phyloP scores from a whole-genome alignment of 805 yeast genomes.

The Vanderwaltozyma tropicalis region DNA sequence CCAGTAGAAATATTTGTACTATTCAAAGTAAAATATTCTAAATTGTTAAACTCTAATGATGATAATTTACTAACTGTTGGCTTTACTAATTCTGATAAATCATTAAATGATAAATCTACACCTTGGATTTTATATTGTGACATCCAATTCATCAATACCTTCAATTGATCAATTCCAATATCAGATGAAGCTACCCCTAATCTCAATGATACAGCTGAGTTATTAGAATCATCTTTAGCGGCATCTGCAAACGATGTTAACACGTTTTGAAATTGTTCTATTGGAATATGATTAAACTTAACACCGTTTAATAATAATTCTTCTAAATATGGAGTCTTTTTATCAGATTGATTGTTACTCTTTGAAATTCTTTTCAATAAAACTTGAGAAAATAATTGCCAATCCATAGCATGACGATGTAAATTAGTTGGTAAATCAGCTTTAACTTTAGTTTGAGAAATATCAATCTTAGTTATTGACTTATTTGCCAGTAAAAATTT shows the following conservation, averaged over 20 bases:
- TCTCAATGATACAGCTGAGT: slow-evolving; percentile 23
- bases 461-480: slow-evolving; percentile 48
- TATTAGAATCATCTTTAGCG: neutral
- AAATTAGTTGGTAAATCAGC: slow-evolving; percentile 25
- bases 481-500: slow-evolving; percentile 60
- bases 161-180: slow-evolving; percentile 47
- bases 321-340: slow-evolving; percentile 33
- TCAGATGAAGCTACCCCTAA: slow-evolving; percentile 74
- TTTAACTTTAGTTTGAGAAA: slow-evolving; percentile 50
- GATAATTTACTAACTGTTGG: slow-evolving; percentile 19
- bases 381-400: slow-evolving; percentile 68
- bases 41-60: slow-evolving; percentile 11
- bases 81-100: slow-evolving; percentile 32
- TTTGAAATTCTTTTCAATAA: slow-evolving; percentile 43
- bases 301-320: slow-evolving; percentile 76
- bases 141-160: slow-evolving; percentile 50
- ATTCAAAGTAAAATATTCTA: slow-evolving; percentile 51
- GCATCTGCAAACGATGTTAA: slow-evolving; percentile 42
- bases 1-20: slow-evolving; percentile 48
- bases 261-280: slow-evolving; percentile 40
- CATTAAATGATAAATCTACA: slow-evolving; percentile 77
- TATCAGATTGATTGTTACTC: slow-evolving; percentile 31
- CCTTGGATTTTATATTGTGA: slow-evolving; percentile 39
- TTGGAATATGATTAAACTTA: slow-evolving; percentile 42
- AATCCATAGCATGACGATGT: slow-evolving; percentile 70